phyloP scores from a whole-genome alignment of 345 rosid species.

The Turritis glabra region DNA sequence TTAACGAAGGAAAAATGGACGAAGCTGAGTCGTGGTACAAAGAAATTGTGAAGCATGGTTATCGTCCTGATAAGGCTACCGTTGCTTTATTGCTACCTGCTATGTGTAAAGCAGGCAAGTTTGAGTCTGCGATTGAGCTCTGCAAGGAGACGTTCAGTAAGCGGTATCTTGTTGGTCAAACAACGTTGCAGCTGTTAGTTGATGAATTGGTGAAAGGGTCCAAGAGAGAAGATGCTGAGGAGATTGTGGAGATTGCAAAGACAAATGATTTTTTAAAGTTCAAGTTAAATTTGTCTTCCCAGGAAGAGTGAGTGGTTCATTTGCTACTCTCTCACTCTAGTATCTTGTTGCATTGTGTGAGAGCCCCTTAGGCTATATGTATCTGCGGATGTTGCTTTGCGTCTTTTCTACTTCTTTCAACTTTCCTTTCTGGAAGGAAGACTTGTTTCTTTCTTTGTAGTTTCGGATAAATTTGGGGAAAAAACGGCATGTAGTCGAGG shows the following conservation, averaged over 20 bases:
- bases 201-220: constrained; percentile 51
- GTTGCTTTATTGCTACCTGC: constrained; percentile 48
- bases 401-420: background rate
- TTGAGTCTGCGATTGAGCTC: constrained; percentile 46
- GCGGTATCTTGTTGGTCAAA: constrained; percentile 27
- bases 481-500: background rate
- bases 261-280: constrained; percentile 35
- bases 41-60: constrained; percentile 44
- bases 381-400: constrained; percentile 9
- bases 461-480: background rate
- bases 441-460: background rate
- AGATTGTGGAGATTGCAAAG: constrained; percentile 54
- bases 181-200: constrained; percentile 50
- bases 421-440: background rate
- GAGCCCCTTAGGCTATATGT: constrained; percentile 2
- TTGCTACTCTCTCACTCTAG: background rate
- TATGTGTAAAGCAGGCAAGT: constrained; percentile 53
- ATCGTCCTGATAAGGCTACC: constrained; percentile 39
- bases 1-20: constrained; percentile 44
- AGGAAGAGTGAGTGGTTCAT: constrained; percentile 21
- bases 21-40: constrained; percentile 54
- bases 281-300: constrained; percentile 31
- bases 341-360: background rate
- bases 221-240: constrained; percentile 53
- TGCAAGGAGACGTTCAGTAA: constrained; percentile 41